phyloP scores from a whole-genome alignment of 768 basidiomycete species.

The Kwoniella mangroviensis region DNA sequence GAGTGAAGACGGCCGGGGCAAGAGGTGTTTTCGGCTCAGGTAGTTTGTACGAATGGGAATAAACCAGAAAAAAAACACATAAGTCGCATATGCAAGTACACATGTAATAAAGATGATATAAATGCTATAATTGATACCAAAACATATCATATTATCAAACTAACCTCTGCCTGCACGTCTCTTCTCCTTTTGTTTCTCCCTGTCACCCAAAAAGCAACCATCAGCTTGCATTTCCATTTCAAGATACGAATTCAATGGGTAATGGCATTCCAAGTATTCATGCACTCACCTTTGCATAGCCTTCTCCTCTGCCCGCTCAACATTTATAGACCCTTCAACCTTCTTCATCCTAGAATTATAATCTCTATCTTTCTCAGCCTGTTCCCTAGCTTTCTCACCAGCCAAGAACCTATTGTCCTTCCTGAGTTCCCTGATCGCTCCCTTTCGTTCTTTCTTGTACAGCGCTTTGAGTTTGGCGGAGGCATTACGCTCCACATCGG shows the following conservation, averaged over 20 bases:
- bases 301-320: conserved; percentile 94
- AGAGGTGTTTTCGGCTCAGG: conserved; percentile 51
- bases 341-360: conserved; percentile 85
- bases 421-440: conserved; percentile 91
- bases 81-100: background rate
- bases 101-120: conserved; percentile 12
- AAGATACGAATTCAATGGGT: too few relatives aligned
- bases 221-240: conserved; percentile 1
- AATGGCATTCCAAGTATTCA: too few relatives aligned
- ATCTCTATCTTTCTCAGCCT: conserved; percentile 77
- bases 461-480: conserved; percentile 80
- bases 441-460: conserved; percentile 94
- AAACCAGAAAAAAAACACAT: background rate
- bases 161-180: conserved; percentile 34
- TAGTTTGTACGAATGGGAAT: conserved; percentile 49
- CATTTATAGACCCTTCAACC: conserved; percentile 67
- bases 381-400: conserved; percentile 78
- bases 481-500: conserved; percentile 88
- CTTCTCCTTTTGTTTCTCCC: conserved; percentile 44
- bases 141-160: background rate
- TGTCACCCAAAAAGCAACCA: background rate
- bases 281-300: conserved; percentile 72
- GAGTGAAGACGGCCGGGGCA: conserved; percentile 50
- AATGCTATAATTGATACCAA: conserved; percentile 8
- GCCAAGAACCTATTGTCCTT: conserved; percentile 96